Evolutionary conservation across 148 eudicot species (phyloP), one percentile per base, ranked within the genome.

Genomic region (Drosera capensis): DNA sequence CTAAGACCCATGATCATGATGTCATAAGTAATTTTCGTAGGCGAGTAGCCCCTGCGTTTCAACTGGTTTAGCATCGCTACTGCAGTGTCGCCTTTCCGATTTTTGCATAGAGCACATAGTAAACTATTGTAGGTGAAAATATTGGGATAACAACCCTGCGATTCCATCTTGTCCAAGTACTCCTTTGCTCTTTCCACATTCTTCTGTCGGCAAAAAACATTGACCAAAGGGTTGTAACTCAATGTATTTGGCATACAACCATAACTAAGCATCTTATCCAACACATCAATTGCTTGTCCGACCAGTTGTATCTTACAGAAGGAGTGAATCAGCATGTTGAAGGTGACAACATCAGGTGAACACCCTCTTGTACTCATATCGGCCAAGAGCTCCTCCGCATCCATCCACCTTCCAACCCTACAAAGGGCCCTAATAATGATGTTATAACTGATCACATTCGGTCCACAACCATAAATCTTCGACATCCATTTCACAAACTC

Each of bases 1-100:
- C 84, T 77, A 52, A 80, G 77, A 24, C 75, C 80, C 60, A 73
- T 75, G 18, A 80, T 65, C 54, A 80, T 51, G 8, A 78, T 75
- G 23, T 80, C 73, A 49, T 80, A 80, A 49, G 80, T 80, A 35
- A 71, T 48, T 3, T 83, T 66, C 46, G 71, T 73, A 0, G 90
- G 90, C 14, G 73, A 73, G 45, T 80, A 80, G 0, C 79, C 79
- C 42, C 72, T 46, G 17, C 43, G 72, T 24, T 74, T 65, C 82
- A 75, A 75, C 54, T 57, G 75, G 24, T 67, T 72, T 58, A 79
- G 48, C 38, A 75, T 60, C 70, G 71, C 78, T 44, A 73, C 66
- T 21, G 84, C 90, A 55, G 73, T 59, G 3, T 78, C 84, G 55
- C 77, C 25, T 17, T 73, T 61, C 43, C 90, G 84, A 45, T 70